Evolutionary conservation across 345 rosid genomes (phyloP).

Genomic region (Lepidium didymum): DNA sequence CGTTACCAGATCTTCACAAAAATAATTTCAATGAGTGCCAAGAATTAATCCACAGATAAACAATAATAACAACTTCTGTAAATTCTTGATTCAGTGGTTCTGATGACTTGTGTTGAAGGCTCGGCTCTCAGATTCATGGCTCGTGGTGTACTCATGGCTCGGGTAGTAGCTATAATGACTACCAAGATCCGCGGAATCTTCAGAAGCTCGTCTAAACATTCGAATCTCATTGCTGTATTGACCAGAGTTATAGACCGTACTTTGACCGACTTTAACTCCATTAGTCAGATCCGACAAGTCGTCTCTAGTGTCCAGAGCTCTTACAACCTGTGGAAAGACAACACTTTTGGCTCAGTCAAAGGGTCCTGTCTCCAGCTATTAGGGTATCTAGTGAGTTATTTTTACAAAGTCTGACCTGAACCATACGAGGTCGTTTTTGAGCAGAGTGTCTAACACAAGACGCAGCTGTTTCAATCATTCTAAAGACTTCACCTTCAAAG

Average conservation of each 20-base stretch:
- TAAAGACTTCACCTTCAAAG: constrained; percentile 43
- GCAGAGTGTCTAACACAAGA: constrained; percentile 71
- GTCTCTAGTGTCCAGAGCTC: constrained; percentile 65
- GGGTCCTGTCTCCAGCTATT: background rate
- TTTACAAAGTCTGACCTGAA: constrained; percentile 34
- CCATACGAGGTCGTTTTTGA: constrained; percentile 68
- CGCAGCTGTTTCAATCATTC: constrained; percentile 71
- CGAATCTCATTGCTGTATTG: constrained; percentile 75
- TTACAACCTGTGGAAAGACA: constrained; percentile 47
- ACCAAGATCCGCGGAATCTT: constrained; percentile 20
- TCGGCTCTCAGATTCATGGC: constrained; percentile 25
- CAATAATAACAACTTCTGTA: background rate
- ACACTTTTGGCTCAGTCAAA: background rate
- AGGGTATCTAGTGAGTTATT: background rate
- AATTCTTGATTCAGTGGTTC: background rate
- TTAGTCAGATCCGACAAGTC: constrained; percentile 73
- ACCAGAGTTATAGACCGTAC: constrained; percentile 68
- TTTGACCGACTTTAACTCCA: constrained; percentile 80
- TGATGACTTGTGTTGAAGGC: constrained; percentile 13
- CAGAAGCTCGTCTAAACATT: constrained; percentile 49
- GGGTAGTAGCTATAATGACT: constrained; percentile 11
- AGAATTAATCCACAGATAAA: background rate
- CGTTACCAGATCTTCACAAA: background rate
- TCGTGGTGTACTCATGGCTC: constrained; percentile 14
- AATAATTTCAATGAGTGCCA: background rate